A percentile compares a stretch with the other conserved stretches of the same genome.
These are phyloP conservation scores for Plenodomus biglobosus DNA, from an alignment of 2,329 filamentous ascomycete genomes.

Conservation along the genomic window DNA sequence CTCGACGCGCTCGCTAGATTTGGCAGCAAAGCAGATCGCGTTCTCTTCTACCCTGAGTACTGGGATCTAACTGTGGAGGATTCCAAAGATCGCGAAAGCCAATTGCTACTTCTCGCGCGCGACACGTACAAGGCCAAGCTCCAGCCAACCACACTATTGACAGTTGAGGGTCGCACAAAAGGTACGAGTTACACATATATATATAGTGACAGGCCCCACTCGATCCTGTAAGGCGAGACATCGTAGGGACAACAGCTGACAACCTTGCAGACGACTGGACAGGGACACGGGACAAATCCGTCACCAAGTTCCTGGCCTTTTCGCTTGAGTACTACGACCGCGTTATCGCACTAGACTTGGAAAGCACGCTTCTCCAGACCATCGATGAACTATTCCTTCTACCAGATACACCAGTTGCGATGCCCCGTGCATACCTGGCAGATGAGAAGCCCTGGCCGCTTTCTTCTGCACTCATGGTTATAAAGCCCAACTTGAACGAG, in stretches of 20 bases:
- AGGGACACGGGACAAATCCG: constrained; percentile 63
- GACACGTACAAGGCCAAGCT: constrained; percentile 55
- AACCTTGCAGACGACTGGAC: constrained; percentile 34
- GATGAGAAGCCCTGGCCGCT: constrained; percentile 57
- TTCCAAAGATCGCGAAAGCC: constrained; percentile 44
- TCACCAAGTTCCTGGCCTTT: constrained; percentile 70
- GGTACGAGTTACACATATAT: constrained; percentile 25
- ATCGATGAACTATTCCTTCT: constrained; percentile 74
- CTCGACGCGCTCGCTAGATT: constrained; percentile 48
- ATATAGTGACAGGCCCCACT: constrained; percentile 7
- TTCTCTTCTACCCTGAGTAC: constrained; percentile 50
- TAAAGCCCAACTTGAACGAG: constrained; percentile 60
- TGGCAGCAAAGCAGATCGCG: constrained; percentile 50
- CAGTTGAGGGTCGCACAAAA: constrained; percentile 37
- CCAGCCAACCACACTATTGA: constrained; percentile 50
- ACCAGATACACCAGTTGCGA: constrained; percentile 62
- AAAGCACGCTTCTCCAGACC: constrained; percentile 61
- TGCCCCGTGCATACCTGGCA: constrained; percentile 73
- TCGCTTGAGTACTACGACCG: constrained; percentile 65
- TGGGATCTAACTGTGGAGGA: constrained; percentile 38
- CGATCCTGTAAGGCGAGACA: constrained; percentile 5
- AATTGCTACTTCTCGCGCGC: constrained; percentile 53
- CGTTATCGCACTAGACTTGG: constrained; percentile 63
- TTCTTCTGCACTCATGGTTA: constrained; percentile 63
- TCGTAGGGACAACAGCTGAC: constrained; percentile 16